A percentile compares a stretch with the other conserved stretches of the same genome.
Conservation (phyloP, 352 stramenopile genomes). For the Pythium vanterpoolii region DNA sequence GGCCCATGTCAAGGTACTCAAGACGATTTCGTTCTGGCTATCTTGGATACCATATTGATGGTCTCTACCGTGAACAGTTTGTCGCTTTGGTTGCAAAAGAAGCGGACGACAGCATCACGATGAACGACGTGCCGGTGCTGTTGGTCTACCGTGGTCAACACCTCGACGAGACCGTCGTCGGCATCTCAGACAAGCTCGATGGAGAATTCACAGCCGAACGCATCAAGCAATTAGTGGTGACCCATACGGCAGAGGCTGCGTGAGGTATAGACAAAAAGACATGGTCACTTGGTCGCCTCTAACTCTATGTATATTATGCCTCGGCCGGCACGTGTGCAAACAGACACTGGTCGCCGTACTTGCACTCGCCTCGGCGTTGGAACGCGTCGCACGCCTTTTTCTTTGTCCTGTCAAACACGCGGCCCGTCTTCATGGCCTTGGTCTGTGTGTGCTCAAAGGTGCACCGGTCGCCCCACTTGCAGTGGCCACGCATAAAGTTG, state of each 20-base stretch:
- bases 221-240: slow-evolving; percentile 18
- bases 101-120: slow-evolving; percentile 63
- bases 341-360: slow-evolving; percentile 73
- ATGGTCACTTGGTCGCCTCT: not conserved
- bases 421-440: slow-evolving; percentile 56
- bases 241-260: not conserved
- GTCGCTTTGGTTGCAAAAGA: slow-evolving; percentile 56
- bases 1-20: slow-evolving; percentile 53
- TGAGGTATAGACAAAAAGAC: not conserved
- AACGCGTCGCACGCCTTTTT: slow-evolving; percentile 59
- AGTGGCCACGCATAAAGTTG: slow-evolving; percentile 77
- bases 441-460: slow-evolving; percentile 70
- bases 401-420: slow-evolving; percentile 49
- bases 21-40: not conserved
- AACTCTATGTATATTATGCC: not conserved
- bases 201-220: slow-evolving; percentile 62
- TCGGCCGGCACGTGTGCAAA: slow-evolving; percentile 47
- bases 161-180: slow-evolving; percentile 58
- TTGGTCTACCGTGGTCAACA: slow-evolving; percentile 54
- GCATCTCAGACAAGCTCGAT: slow-evolving; percentile 51
- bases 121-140: slow-evolving; percentile 60
- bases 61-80: slow-evolving; percentile 35
- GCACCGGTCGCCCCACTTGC: slow-evolving; percentile 61
- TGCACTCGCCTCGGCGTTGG: slow-evolving; percentile 37
- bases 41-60: not conserved